Conservation (phyloP, 768 basidiomycete genomes). For the Kwoniella shandongensis region DNA sequence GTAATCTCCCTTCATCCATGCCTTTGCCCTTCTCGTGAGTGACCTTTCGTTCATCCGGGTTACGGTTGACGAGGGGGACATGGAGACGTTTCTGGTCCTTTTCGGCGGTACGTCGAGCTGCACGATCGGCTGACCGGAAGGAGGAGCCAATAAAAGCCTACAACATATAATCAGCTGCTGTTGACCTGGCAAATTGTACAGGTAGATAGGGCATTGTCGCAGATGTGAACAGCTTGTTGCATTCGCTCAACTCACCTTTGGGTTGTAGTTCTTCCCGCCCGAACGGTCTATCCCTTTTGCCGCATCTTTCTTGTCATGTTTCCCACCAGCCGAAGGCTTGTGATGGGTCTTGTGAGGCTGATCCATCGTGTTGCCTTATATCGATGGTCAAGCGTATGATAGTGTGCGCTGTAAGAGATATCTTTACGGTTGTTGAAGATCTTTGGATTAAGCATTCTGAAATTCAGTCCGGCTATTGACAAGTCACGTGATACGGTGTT, state of each 20-base stretch:
- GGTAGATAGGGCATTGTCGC: no score
- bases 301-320: conserved; percentile 70
- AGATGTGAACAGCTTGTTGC: no score
- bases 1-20: conserved; percentile 62
- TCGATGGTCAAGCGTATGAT: background rate
- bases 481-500: background rate
- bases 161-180: conserved; percentile 6
- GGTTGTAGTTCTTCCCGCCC: conserved; percentile 77
- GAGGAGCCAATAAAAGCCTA: conserved; percentile 91
- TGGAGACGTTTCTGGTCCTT: conserved; percentile 91
- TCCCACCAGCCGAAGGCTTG: conserved; percentile 67
- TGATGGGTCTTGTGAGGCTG: conserved; percentile 80
- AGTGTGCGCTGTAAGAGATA: background rate
- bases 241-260: conserved; percentile 78
- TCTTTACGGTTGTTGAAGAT: background rate
- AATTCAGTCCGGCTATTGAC: background rate
- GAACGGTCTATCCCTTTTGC: conserved; percentile 66
- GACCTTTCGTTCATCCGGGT: conserved; percentile 61
- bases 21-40: conserved; percentile 50
- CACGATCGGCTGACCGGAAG: conserved; percentile 80
- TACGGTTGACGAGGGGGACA: conserved; percentile 92
- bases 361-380: conserved; percentile 52
- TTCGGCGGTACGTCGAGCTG: conserved; percentile 87
- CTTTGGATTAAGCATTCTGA: background rate
- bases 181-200: no score